Evolutionary conservation across 176 grass and related monocot genomes (phyloP).

Genomic region (Lolium multiflorum): DNA sequence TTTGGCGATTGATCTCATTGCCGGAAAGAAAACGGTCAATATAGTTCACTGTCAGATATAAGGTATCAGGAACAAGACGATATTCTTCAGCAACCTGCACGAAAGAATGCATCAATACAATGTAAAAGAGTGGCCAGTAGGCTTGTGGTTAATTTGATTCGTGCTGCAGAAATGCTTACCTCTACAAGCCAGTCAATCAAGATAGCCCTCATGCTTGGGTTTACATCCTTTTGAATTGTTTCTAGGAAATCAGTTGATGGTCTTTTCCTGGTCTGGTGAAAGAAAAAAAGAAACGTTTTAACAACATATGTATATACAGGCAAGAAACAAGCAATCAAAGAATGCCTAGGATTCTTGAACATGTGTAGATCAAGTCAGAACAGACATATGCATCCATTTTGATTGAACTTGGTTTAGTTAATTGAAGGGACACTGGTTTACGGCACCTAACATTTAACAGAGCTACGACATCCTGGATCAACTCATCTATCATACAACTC

Average conservation of each 20-base stretch:
- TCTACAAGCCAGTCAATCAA: constrained; percentile 99
- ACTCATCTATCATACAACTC: constrained; percentile 4
- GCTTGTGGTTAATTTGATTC: background rate
- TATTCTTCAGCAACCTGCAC: constrained; percentile 97
- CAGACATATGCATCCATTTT: background rate
- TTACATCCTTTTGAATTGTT: constrained; percentile 89
- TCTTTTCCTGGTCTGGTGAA: constrained; percentile 80
- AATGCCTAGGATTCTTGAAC: background rate
- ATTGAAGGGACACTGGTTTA: background rate
- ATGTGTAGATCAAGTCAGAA: background rate
- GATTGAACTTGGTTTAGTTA: background rate
- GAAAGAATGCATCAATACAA: constrained; percentile 1
- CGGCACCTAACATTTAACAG: background rate
- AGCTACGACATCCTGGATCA: background rate
- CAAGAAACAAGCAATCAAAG: background rate
- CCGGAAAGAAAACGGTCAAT: constrained; percentile 95
- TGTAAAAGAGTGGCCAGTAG: background rate
- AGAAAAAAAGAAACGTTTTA: background rate
- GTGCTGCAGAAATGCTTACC: constrained; percentile 52
- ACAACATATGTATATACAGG: background rate
- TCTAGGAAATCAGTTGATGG: constrained; percentile 88
- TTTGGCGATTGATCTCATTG: constrained; percentile 90
- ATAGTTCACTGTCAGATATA: constrained; percentile 93
- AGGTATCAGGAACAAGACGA: constrained; percentile 88
- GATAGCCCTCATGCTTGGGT: constrained; percentile 93